Evolutionary conservation across 352 stramenopile species (phyloP).

Genomic region (Globisporangium takayamanum): DNA sequence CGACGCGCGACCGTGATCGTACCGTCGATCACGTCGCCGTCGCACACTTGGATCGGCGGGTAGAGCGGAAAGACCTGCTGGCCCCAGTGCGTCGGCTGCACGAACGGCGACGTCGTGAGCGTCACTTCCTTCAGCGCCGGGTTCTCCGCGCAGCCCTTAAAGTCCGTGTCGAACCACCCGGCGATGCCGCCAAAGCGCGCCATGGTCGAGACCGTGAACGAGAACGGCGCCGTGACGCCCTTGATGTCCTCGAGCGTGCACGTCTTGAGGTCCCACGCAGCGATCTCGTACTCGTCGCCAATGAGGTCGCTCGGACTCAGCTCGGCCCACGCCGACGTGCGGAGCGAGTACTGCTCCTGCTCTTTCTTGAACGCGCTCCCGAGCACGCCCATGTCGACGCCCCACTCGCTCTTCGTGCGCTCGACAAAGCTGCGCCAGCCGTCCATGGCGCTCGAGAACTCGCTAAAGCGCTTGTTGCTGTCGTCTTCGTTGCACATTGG

Average conservation of each 20-base stretch:
- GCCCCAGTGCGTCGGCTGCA: slow-evolving; percentile 85
- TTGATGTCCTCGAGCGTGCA: slow-evolving; percentile 84
- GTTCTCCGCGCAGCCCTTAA: slow-evolving; percentile 86
- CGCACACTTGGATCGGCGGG: slow-evolving; percentile 76
- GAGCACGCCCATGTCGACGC: slow-evolving; percentile 96
- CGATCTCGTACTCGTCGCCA: slow-evolving; percentile 79
- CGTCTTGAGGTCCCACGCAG: slow-evolving; percentile 74
- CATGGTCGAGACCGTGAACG: slow-evolving; percentile 84
- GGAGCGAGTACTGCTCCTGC: slow-evolving; percentile 84
- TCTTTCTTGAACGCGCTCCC: slow-evolving; percentile 82
- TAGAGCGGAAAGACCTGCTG: slow-evolving; percentile 85
- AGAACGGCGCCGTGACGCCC: slow-evolving; percentile 58
- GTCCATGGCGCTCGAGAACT: slow-evolving; percentile 85
- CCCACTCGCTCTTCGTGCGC: slow-evolving; percentile 92
- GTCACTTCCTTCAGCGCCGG: slow-evolving; percentile 73
- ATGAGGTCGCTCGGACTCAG: slow-evolving; percentile 72
- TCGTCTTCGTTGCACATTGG: slow-evolving; percentile 94
- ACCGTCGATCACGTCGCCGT: slow-evolving; percentile 67
- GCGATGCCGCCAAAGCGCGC: slow-evolving; percentile 92
- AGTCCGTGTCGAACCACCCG: slow-evolving; percentile 99
- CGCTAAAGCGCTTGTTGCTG: slow-evolving; percentile 78
- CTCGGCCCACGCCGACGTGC: slow-evolving; percentile 81
- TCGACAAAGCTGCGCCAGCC: slow-evolving; percentile 84
- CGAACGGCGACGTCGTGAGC: slow-evolving; percentile 88
- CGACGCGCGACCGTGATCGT: slow-evolving; percentile 70